phyloP scores from a whole-genome alignment of 352 stramenopile genomes.

The Pythium utonaiense region DNA sequence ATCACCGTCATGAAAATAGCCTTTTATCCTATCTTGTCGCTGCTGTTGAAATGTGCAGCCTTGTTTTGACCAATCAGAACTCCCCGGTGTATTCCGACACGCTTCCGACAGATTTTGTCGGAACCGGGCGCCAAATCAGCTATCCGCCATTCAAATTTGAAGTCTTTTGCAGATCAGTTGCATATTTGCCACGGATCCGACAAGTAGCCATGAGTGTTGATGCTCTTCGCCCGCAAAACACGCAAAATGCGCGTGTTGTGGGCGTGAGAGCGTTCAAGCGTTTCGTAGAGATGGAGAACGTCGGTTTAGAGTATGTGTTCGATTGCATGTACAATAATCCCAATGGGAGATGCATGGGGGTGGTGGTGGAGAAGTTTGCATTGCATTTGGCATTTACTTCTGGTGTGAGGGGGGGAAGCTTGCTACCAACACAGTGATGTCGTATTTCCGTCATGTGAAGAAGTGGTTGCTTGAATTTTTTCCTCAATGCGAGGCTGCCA shows the following conservation, averaged over 20 bases:
- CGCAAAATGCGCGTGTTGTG: no score
- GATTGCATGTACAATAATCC: background rate
- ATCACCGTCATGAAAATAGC: no score
- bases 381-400: conserved; percentile 20
- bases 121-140: background rate
- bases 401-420: conserved; percentile 8
- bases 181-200: background rate
- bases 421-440: conserved; percentile 5
- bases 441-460: conserved; percentile 19
- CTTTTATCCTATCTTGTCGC: no score
- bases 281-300: no score
- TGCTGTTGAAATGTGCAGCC: no score
- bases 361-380: no score
- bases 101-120: conserved; percentile 5
- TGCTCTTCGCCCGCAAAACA: no score
- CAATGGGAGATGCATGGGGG: conserved; percentile 3
- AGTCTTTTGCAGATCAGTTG: background rate
- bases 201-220: no score
- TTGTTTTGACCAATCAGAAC: no score
- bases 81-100: no score
- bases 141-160: background rate
- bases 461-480: conserved; percentile 11
- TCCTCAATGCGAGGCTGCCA: conserved; percentile 14
- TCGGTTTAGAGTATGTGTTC: no score
- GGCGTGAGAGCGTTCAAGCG: no score